phyloP scores from a whole-genome alignment of 139 green algal genomes.

The Volvox reticuliferus region DNA sequence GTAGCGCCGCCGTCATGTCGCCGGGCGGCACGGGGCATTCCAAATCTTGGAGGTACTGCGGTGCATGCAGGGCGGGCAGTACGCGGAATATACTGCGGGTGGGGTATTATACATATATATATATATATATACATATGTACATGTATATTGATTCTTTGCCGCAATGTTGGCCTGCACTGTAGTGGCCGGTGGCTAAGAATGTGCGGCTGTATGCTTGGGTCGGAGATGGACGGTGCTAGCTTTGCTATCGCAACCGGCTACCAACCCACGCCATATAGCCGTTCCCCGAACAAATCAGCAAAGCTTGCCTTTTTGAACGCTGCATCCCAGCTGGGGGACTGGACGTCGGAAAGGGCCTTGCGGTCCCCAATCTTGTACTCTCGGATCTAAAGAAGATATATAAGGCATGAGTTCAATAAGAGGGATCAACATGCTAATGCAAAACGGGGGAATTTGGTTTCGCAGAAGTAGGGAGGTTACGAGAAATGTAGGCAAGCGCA shows the following conservation, averaged over 20 bases:
- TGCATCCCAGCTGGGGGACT: not conserved
- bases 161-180: no score
- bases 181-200: no score
- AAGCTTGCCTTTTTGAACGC: conserved; percentile 11
- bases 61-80: no score
- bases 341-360: not conserved
- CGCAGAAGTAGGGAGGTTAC: not conserved
- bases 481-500: not conserved
- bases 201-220: no score
- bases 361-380: conserved; percentile 36
- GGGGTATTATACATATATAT: no score
- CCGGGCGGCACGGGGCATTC: conserved; percentile 25
- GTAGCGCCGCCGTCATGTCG: not conserved
- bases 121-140: no score
- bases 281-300: not conserved
- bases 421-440: not conserved
- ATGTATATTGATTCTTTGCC: no score
- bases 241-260: no score
- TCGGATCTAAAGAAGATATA: not conserved
- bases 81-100: no score
- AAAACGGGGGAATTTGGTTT: not conserved
- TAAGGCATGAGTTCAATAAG: not conserved
- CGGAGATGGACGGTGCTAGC: no score
- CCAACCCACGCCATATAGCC: no score
- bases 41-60: conserved; percentile 29